These are phyloP conservation scores for Albophoma yamanashiensis DNA, from an alignment of 2,329 filamentous ascomycete species.

Conservation along the genomic window DNA sequence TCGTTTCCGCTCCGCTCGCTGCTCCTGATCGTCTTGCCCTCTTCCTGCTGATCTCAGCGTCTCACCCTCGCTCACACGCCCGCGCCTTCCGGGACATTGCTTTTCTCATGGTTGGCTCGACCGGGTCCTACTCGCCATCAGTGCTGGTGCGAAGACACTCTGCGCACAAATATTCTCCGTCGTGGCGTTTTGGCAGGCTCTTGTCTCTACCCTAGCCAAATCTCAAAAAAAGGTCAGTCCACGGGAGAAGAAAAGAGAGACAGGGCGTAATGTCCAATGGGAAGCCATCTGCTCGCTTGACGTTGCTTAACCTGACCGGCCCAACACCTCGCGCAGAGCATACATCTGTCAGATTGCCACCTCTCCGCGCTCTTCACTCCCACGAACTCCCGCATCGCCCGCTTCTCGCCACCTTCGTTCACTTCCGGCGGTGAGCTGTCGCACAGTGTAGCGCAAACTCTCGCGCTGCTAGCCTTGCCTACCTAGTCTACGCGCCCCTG, in stretches of 20 bases:
- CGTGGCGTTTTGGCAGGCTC: constrained; percentile 3
- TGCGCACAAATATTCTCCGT: neutral
- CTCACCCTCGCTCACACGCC: constrained; percentile 2
- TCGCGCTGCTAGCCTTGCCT: neutral
- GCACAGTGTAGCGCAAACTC: neutral
- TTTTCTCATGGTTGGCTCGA: constrained; percentile 4
- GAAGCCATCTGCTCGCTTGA: constrained; percentile 1
- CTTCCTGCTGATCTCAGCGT: constrained; percentile 2
- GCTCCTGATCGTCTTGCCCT: constrained; percentile 1
- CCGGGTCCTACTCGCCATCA: constrained; percentile 2
- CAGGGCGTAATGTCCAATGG: constrained; percentile 2
- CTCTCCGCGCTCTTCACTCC: neutral
- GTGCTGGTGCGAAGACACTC: constrained; percentile 1
- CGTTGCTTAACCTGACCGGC: neutral
- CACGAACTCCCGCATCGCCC: neutral
- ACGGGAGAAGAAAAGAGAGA: constrained; percentile 3
- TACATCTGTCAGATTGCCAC: constrained; percentile 1
- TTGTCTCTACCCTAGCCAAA: constrained; percentile 3
- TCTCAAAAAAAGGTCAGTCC: constrained; percentile 2
- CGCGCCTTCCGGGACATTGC: constrained; percentile 1
- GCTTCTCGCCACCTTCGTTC: neutral
- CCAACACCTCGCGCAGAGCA: neutral
- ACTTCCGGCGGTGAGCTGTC: neutral
- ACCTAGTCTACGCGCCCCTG: neutral
- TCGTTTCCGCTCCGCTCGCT: constrained; percentile 1